phyloP scores from a whole-genome alignment of 257 asterid species.

The Henckelia pumila region DNA sequence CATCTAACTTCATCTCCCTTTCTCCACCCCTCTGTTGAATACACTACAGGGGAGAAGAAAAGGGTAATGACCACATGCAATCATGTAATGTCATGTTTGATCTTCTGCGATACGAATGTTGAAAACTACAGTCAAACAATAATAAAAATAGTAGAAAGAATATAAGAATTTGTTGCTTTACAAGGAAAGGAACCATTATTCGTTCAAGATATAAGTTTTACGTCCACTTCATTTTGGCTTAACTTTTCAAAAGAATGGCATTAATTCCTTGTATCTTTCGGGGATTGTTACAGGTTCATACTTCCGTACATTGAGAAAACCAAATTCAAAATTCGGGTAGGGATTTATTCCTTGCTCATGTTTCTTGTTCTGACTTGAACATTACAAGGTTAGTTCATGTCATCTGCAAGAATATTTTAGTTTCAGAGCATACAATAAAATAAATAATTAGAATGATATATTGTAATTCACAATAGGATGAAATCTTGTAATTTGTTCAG shows the following conservation, averaged over 20 bases:
- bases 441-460: not conserved
- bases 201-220: slow-evolving; percentile 27
- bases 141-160: slow-evolving; percentile 24
- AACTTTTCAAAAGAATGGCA: slow-evolving; percentile 14
- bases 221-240: slow-evolving; percentile 16
- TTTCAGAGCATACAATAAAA: not conserved
- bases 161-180: slow-evolving; percentile 47
- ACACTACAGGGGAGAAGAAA: slow-evolving; percentile 9
- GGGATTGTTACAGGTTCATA: not conserved
- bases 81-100: slow-evolving; percentile 35
- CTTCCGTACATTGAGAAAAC: not conserved
- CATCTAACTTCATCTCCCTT: slow-evolving; percentile 42
- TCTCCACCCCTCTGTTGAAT: slow-evolving; percentile 37
- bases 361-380: not conserved
- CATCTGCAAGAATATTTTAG: not conserved
- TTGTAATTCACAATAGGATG: not conserved
- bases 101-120: slow-evolving; percentile 60
- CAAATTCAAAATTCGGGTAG: not conserved
- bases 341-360: not conserved
- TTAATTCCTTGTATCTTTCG: not conserved
- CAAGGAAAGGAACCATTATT: slow-evolving; percentile 43
- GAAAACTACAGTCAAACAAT: slow-evolving; percentile 27
- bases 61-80: slow-evolving; percentile 20
- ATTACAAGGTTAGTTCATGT: not conserved
- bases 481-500: too few relatives aligned